Percentiles rank a stretch among this genome's conserved stretches.
Evolutionary conservation across 495 filamentous ascomycete genomes (phyloP).

Genomic region (Aspergillus hancockii): DNA sequence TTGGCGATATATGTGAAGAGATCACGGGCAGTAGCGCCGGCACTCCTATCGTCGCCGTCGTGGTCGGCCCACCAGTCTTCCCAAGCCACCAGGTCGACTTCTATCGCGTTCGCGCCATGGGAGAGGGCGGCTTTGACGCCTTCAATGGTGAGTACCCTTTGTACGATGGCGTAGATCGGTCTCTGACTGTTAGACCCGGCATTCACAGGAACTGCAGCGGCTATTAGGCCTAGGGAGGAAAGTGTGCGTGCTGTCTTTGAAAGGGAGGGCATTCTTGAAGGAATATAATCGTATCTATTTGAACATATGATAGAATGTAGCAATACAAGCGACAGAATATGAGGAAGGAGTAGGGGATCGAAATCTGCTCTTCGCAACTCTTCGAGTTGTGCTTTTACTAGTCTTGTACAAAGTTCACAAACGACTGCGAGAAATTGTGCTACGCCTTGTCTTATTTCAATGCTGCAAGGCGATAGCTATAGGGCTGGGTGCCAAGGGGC

Average conservation of each 20-base stretch:
- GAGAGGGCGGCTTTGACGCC: not conserved
- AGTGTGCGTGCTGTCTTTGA: not conserved
- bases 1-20: conserved; percentile 1
- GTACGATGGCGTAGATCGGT: conserved; percentile 6
- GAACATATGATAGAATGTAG: too few species aligned
- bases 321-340: too few species aligned
- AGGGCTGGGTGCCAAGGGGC: too few species aligned
- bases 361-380: too few species aligned
- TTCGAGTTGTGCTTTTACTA: too few species aligned
- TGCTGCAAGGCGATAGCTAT: too few species aligned
- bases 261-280: not conserved
- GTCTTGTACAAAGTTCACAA: too few species aligned
- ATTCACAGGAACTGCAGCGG: not conserved
- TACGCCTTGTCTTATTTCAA: too few species aligned
- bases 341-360: too few species aligned
- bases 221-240: not conserved
- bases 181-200: not conserved
- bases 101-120: conserved; percentile 1
- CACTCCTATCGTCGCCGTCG: not conserved
- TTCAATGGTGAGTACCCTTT: not conserved
- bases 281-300: not conserved
- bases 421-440: too few species aligned
- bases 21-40: not conserved
- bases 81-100: conserved; percentile 3
- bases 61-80: conserved; percentile 6